Evolutionary conservation across 2,329 filamentous ascomycete species (phyloP).

Genomic region (Fusarium ambrosium): DNA sequence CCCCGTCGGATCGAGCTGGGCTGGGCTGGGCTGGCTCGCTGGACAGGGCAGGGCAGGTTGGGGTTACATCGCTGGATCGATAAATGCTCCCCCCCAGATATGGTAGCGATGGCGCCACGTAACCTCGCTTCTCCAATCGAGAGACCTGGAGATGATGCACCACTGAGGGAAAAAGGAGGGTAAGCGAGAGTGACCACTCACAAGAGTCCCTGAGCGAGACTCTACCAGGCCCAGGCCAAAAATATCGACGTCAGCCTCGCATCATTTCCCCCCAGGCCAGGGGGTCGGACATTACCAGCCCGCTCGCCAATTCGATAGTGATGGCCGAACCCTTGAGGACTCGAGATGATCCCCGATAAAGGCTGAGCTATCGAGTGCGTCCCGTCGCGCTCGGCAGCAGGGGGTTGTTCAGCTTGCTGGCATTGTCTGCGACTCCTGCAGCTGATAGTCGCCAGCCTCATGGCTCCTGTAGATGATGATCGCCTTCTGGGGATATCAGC

Average conservation of each 20-base stretch:
- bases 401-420: constrained; percentile 19
- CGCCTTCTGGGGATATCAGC: not conserved
- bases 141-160: constrained; percentile 13
- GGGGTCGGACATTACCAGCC: constrained; percentile 35
- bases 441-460: constrained; percentile 6
- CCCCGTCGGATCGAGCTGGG: not conserved
- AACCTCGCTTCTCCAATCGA: constrained; percentile 32
- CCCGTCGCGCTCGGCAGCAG: constrained; percentile 14
- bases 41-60: constrained; percentile 10
- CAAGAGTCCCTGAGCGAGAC: constrained; percentile 8
- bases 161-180: not conserved
- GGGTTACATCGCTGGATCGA: constrained; percentile 39
- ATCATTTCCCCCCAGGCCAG: constrained; percentile 36
- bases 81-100: constrained; percentile 11
- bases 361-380: constrained; percentile 31
- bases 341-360: constrained; percentile 14
- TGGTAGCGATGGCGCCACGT: constrained; percentile 25
- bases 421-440: not conserved
- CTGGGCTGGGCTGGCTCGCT: not conserved
- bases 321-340: constrained; percentile 15
- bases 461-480: constrained; percentile 2
- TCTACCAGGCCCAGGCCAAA: constrained; percentile 17
- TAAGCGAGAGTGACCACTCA: constrained; percentile 13
- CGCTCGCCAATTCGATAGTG: constrained; percentile 12
- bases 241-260: constrained; percentile 39